phyloP scores from a whole-genome alignment of 83 land plant genomes.

The Thuja plicata region DNA sequence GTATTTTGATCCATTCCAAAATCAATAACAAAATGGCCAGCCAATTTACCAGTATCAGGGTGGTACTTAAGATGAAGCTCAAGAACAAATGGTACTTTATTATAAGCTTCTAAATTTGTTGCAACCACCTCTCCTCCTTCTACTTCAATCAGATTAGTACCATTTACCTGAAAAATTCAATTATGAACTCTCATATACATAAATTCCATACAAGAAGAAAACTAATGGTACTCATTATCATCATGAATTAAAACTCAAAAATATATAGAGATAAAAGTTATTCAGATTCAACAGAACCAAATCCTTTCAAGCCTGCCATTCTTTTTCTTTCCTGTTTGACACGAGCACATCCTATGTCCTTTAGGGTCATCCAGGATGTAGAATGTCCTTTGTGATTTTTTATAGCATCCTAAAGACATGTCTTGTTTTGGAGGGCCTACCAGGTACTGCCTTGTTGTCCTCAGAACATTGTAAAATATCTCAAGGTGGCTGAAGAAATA shows the following conservation, averaged over 20 bases:
- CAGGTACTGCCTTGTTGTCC: no score
- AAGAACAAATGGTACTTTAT: constrained; percentile 49
- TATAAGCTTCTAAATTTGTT: constrained; percentile 52
- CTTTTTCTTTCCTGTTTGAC: background rate
- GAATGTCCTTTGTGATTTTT: no score
- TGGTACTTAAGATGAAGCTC: constrained; percentile 19
- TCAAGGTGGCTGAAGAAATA: no score
- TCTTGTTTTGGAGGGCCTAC: no score
- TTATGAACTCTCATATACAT: background rate
- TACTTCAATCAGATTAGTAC: constrained; percentile 47
- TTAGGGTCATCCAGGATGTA: no score
- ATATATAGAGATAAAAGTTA: no score
- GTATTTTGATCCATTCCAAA: background rate
- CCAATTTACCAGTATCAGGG: constrained; percentile 11
- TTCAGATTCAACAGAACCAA: background rate
- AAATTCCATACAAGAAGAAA: no score
- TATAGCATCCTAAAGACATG: no score
- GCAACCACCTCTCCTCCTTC: constrained; percentile 62
- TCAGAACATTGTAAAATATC: no score
- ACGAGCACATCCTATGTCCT: no score
- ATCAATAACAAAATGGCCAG: background rate
- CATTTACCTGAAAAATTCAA: constrained; percentile 45
- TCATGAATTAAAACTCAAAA: no score
- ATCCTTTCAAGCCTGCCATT: background rate
- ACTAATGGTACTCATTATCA: no score